phyloP scores from a whole-genome alignment of 129 eudicot species.

The Ambrosia trifida region DNA sequence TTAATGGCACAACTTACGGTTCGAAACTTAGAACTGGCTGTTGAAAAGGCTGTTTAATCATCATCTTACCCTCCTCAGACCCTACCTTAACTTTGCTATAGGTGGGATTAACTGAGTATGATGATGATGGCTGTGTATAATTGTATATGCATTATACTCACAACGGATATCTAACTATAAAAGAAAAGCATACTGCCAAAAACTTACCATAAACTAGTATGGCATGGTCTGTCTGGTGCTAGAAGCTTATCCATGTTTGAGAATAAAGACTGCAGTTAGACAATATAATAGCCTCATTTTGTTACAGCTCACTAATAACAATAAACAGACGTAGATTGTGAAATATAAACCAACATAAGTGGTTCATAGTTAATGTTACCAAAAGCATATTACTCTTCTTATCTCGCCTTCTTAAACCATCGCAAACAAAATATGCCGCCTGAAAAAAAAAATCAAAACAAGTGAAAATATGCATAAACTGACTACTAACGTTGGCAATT shows the following conservation, averaged over 20 bases:
- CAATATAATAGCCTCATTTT: neutral
- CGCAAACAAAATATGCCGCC: slow-evolving; percentile 74
- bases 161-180: neutral
- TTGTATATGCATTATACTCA: neutral
- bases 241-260: slow-evolving; percentile 70
- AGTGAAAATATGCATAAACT: slow-evolving; percentile 20
- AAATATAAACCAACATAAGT: neutral
- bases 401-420: slow-evolving; percentile 68
- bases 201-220: slow-evolving; percentile 76
- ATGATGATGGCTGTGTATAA: too few relatives aligned
- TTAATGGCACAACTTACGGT: neutral
- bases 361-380: slow-evolving; percentile 44
- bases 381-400: slow-evolving; percentile 77
- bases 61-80: too few relatives aligned
- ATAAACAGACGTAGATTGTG: neutral
- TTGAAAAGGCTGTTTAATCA: neutral
- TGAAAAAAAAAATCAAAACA: slow-evolving; percentile 32
- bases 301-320: neutral
- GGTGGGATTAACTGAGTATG: too few relatives aligned
- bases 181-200: neutral
- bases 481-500: neutral
- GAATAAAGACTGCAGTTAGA: slow-evolving; percentile 60
- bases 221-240: slow-evolving; percentile 81
- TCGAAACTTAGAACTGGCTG: neutral
- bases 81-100: too few relatives aligned